phyloP scores from a whole-genome alignment of 228 moss, liverwort and hornwort genomes.

The Sphagnum fallax region DNA sequence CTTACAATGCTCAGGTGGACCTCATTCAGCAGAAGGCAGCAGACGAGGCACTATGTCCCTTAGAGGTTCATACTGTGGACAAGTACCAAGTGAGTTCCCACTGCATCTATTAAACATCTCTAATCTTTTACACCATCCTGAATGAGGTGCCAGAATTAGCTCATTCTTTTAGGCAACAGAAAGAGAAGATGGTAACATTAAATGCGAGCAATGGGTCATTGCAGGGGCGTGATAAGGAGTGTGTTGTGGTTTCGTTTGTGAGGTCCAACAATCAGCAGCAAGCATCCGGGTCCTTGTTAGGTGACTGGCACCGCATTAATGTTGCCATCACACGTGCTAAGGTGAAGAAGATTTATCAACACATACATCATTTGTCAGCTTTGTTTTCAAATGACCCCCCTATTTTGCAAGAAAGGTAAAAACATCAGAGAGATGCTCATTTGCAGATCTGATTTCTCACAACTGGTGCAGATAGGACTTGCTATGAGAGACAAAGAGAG shows the following conservation, averaged over 20 bases:
- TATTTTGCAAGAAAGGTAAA: no score
- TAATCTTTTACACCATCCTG: not conserved
- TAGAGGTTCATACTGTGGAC: slow-evolving; percentile 53
- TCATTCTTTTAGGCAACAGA: no score
- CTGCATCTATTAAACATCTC: not conserved
- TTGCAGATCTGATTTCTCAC: not conserved
- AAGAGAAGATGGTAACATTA: no score
- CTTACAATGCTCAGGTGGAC: slow-evolving; percentile 54
- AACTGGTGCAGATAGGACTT: not conserved
- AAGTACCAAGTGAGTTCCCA: slow-evolving; percentile 37
- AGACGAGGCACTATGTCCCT: slow-evolving; percentile 15
- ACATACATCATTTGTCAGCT: not conserved
- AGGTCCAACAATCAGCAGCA: slow-evolving; percentile 27
- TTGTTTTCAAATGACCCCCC: not conserved
- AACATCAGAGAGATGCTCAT: no score
- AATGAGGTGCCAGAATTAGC: no score
- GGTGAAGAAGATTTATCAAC: slow-evolving; percentile 12
- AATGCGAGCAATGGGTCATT: not conserved
- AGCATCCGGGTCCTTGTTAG: slow-evolving; percentile 23
- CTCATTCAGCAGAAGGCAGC: slow-evolving; percentile 20
- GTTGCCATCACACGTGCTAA: slow-evolving; percentile 50
- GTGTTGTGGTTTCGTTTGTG: slow-evolving; percentile 48
- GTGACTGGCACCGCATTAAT: slow-evolving; percentile 52
- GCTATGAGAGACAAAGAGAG: not conserved
- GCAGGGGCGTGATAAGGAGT: slow-evolving; percentile 57